Evolutionary conservation across 176 grass and related monocot genomes (phyloP), one percentile per base, ranked within the genome.

Genomic region (Canna indica): DNA sequence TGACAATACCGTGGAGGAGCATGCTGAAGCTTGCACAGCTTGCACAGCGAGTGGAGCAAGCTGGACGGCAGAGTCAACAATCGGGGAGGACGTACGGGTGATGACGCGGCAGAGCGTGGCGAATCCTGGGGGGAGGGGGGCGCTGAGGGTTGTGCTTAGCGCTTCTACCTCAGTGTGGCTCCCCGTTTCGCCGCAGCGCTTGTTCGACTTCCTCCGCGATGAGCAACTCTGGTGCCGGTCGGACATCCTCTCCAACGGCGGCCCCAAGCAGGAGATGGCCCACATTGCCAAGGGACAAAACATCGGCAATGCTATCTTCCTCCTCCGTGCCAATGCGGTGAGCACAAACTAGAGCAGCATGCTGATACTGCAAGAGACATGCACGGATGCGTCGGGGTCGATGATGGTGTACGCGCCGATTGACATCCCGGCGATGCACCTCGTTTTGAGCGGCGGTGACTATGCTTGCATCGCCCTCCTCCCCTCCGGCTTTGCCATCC

Each of bases 361-460:
- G 83, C 68, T 99, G 74, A 84, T 99, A 67, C 80, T 99, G 57
- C 95, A 99, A 71, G 95, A 94, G 78, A 94, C 87, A 0, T 90
- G 82, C 76, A 84, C 80, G 0, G 95, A 99, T 31, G 61, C 73
- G 44, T 99, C 95, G 10, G 71, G 95, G 27, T 91, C 84, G 0
- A 87, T 94, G 90, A 87, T 99, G 0, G 84, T 94, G n/a, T 94
- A 99, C 17, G 82, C 90, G 50, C 95, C 90, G 13, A 90, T 99
- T 22, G 95, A 99, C 76, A 82, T 94, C 42, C 82, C 86, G 13
- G 90, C 86, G 63, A 90, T 99, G 95, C 87, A 88, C 42, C 75
- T 88, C 13, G 84, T 99, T 54, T 86, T 99, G 84, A 81, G 69
- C 35, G 95, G 95, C 9, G 87, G 90, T 2, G 90, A 99, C 62